Evolutionary conservation across 371 early-diverging fungal genomes (phyloP).

Genomic region (Batkoa obscura): DNA sequence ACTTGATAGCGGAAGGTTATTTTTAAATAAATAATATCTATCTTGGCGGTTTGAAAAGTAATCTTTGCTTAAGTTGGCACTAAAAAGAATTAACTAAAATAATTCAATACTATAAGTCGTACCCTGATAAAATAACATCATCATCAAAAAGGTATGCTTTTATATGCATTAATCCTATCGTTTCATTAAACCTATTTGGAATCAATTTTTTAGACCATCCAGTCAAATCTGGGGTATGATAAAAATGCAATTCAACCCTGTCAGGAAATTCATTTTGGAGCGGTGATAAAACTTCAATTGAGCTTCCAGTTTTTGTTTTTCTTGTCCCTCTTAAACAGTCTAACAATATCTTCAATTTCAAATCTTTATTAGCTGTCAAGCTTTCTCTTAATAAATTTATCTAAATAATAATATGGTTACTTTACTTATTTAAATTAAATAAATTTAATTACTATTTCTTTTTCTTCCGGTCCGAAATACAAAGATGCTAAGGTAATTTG

Average conservation of each 20-base stretch:
- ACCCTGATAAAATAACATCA: constrained; percentile 72
- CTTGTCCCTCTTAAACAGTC: constrained; percentile 82
- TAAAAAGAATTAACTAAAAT: constrained; percentile 10
- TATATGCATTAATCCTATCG: constrained; percentile 82
- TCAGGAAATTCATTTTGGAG: constrained; percentile 41
- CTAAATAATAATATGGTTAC: constrained; percentile 13
- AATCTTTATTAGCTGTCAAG: constrained; percentile 21
- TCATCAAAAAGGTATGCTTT: constrained; percentile 85
- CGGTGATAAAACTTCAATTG: constrained; percentile 45
- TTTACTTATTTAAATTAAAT: not conserved
- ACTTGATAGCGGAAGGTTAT: constrained; percentile 24
- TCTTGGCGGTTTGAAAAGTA: constrained; percentile 93
- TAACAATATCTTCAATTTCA: constrained; percentile 51
- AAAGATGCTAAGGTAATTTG: not conserved
- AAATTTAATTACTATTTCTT: not conserved
- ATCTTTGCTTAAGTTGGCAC: constrained; percentile 85
- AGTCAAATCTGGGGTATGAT: constrained; percentile 67
- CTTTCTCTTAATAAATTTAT: constrained; percentile 33
- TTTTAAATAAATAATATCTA: constrained; percentile 57
- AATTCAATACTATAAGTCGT: constrained; percentile 10
- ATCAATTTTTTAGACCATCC: constrained; percentile 45
- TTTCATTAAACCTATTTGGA: constrained; percentile 80
- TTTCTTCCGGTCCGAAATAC: constrained; percentile 1
- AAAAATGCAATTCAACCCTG: constrained; percentile 46
- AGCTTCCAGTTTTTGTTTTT: constrained; percentile 29